These are phyloP conservation scores for Tylopilus intermedius DNA, from an alignment of 768 basidiomycete species.

Conservation along the genomic window DNA sequence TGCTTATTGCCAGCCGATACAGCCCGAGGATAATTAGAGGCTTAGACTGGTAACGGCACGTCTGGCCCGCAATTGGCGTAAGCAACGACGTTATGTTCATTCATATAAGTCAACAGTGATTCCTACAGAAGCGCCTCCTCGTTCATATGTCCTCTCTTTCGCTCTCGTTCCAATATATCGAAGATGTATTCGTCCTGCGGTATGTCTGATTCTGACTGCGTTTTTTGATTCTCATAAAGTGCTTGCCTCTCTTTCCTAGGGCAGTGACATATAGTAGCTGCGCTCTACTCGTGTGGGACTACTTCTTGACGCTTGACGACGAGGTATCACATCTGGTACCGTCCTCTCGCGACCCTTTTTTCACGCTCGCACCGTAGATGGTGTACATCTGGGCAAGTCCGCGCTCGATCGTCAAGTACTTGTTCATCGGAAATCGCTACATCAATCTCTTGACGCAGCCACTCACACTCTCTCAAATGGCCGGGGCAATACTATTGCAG, in stretches of 20 bases:
- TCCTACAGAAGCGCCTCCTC: neutral
- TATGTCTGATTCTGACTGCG: neutral
- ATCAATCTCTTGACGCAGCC: slow-evolving; percentile 1
- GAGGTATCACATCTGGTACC: neutral
- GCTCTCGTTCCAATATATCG: neutral
- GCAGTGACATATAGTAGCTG: neutral
- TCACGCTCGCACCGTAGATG: neutral
- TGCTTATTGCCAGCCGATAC: neutral
- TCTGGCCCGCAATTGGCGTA: neutral
- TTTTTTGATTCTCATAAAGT: neutral
- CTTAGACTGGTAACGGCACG: neutral
- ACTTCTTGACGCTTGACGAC: slow-evolving; percentile 7
- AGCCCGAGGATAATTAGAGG: neutral
- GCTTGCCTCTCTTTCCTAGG: neutral
- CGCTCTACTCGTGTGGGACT: slow-evolving; percentile 3
- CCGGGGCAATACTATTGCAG: neutral
- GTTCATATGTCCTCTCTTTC: neutral
- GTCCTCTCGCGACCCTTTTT: neutral
- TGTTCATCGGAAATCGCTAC: slow-evolving; percentile 7
- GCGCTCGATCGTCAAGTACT: neutral
- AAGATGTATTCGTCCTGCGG: neutral
- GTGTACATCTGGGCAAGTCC: slow-evolving; percentile 1
- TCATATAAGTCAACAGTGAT: neutral
- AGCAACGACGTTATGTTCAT: neutral
- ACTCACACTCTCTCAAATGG: neutral